Percentiles rank a stretch among this genome's conserved stretches.
Evolutionary conservation across 106 monocot genomes (phyloP).

Genomic region (Alisma plantagoaquatica): DNA sequence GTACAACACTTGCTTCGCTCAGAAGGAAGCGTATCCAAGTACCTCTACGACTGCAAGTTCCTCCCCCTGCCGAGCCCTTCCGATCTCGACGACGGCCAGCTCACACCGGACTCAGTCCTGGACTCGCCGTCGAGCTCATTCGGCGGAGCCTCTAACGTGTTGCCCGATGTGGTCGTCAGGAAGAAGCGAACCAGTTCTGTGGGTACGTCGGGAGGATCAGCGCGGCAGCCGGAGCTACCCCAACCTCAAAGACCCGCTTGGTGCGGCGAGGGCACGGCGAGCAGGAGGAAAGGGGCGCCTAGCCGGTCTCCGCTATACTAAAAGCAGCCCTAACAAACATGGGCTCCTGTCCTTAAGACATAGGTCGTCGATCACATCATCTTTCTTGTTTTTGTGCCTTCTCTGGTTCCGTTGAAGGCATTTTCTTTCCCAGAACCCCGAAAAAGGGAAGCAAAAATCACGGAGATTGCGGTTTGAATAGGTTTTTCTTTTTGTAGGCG

Average conservation of each 20-base stretch:
- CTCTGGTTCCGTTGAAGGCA: no score
- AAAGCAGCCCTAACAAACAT: no score
- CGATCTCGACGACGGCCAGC: conserved; percentile 53
- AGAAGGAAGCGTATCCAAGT: conserved; percentile 28
- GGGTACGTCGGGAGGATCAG: conserved; percentile 4
- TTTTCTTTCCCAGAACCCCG: no score
- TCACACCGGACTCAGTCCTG: conserved; percentile 52
- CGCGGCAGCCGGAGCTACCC: not conserved
- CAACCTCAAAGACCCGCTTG: not conserved
- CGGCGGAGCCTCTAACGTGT: conserved; percentile 3
- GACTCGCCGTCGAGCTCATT: conserved; percentile 20
- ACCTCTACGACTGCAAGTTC: conserved; percentile 48
- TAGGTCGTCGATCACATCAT: no score
- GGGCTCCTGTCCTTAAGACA: no score
- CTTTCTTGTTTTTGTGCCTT: no score
- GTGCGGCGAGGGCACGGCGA: conserved; percentile 10
- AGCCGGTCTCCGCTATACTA: conserved; percentile 48
- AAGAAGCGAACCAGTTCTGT: conserved; percentile 5
- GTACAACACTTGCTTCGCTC: conserved; percentile 40
- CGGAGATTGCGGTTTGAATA: no score
- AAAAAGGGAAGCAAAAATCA: no score
- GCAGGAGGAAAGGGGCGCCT: conserved; percentile 38
- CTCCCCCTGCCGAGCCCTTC: conserved; percentile 32
- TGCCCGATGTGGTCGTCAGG: conserved; percentile 2
- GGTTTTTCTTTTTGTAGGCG: no score